Evolutionary conservation across 2,329 filamentous ascomycete genomes (phyloP), one percentile per base, ranked within the genome.

Genomic region (Verticillium zaregamsianum): DNA sequence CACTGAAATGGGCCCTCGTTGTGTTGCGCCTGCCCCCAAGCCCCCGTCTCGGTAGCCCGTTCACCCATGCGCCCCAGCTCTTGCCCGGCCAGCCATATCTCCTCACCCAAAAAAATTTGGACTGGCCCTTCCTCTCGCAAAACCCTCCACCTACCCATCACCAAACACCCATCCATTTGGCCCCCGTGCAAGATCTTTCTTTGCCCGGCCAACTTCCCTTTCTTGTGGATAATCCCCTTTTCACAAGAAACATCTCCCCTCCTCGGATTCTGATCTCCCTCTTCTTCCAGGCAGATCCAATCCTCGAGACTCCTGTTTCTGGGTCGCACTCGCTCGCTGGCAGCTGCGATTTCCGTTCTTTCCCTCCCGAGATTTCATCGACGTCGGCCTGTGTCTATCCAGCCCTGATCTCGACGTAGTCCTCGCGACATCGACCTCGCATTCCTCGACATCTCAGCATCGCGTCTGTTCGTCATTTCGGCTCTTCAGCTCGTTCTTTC

Each of bases 191-290:
- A 61, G 52, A 61, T 61, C 35, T 55, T 59, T 59, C 58, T 59
- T 66, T 61, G 59, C 63, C 66, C 59, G 60, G 59, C 61, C 63
- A 55, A 54, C 61, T 62, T 61, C 60, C 20, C 59, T 66, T 66
- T 67, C 64, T 67, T 68, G 64, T 67, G 66, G 66, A 56, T 45
- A 60, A 63, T 64, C 45, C 40, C 60, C 59, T 61, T 45, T 61
- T 60, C 66, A 63, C 65, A 68, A 67, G 66, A 67, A 56, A 56
- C 59, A 65, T 67, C 63, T 64, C 64, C 62, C 63, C 62, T 65
- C 66, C 55, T 60, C 62, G 58, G 62, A 66, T 63, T 54, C 45
- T 35, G 39, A 59, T 56, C 58, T 31, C 39, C 39, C 25, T 52
- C 57, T 61, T 58, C 35, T 54, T 33, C 45, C 25, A 25, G 56